Base-by-base conservation (phyloP, 768 basidiomycete species). In the Lyophyllum semitale region DNA sequence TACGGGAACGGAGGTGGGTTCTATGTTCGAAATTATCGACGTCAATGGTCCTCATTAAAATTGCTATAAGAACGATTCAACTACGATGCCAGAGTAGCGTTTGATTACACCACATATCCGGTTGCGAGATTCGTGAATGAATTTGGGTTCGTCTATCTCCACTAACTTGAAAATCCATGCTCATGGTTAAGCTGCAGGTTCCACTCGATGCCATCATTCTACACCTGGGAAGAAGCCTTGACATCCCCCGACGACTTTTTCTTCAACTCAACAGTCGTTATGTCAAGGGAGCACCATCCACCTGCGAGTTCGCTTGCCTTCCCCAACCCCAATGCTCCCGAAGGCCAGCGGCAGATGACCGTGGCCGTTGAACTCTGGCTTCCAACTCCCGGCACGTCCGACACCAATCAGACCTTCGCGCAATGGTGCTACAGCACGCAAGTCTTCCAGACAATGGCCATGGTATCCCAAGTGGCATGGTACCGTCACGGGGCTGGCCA, bases 391-490 rank as follows among this genome's bases (percentile, higher is more conserved):
- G 66, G 65, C 13, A 81, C 78, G 1, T 55, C 74, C 17, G 72
- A 82, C 60, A 53, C 75, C 18, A 83, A 85, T 55, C 77, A 82
- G 60, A 84, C 83, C 0, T 84, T 85, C 64, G 79, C 83, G 0
- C 82, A 84, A 61, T 84, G 83, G 83, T 84, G 81, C 66, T 85
- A 76, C 72, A 82, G 80, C 65, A 84, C 83, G 3, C 84, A 84
- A 59, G 59, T 84, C 18, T 84, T 84, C 77, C 84, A 84, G 59
- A 71, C 78, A 18, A 77, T 84, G 75, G 77, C 79, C 42, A 83
- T 84, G 73, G 72, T 77, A n/a, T 73, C 82, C n/a, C 71, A 85
- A 62, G 77, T 84, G 38, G 77, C 82, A 6, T 85, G 76, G 73
- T 85, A 85, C 67, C 72, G 84, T 32, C 79, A 77, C 30, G 82